Conservation (phyloP, 2,329 filamentous ascomycete species). For the Clarireedia monteithiana region DNA sequence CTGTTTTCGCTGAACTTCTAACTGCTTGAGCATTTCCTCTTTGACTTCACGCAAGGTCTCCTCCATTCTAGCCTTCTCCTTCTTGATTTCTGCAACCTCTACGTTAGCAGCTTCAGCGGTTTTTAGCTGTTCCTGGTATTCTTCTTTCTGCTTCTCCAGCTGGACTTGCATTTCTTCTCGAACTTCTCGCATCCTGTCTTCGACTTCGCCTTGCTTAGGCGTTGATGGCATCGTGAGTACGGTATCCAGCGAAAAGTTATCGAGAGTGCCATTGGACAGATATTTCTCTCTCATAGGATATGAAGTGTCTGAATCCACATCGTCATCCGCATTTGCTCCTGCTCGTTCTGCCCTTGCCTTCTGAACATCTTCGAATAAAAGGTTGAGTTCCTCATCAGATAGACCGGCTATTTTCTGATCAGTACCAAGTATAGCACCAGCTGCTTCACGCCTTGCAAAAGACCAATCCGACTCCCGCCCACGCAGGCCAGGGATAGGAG, state of each 20-base stretch:
- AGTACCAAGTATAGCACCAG: slow-evolving; percentile 77
- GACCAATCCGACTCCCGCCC: slow-evolving; percentile 90
- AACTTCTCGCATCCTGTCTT: slow-evolving; percentile 65
- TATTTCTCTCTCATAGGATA: slow-evolving; percentile 91
- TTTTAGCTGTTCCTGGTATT: slow-evolving; percentile 71
- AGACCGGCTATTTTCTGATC: slow-evolving; percentile 88
- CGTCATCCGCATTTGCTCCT: slow-evolving; percentile 73
- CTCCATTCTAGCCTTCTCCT: slow-evolving; percentile 81
- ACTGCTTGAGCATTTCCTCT: slow-evolving; percentile 79
- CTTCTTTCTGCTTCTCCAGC: slow-evolving; percentile 76
- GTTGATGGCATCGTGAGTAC: slow-evolving; percentile 91
- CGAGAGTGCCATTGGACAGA: slow-evolving; percentile 85
- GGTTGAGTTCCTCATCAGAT: slow-evolving; percentile 89
- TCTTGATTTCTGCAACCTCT: slow-evolving; percentile 75
- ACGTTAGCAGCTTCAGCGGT: slow-evolving; percentile 65
- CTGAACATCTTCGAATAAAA: slow-evolving; percentile 89
- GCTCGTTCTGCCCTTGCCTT: slow-evolving; percentile 72
- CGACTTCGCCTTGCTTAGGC: slow-evolving; percentile 68
- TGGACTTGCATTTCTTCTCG: slow-evolving; percentile 79
- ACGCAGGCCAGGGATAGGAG: slow-evolving; percentile 58
- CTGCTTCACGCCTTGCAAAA: slow-evolving; percentile 87
- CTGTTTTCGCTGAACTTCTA: slow-evolving; percentile 73
- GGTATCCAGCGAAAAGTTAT: slow-evolving; percentile 94
- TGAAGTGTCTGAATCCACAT: slow-evolving; percentile 81
- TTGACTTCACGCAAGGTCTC: slow-evolving; percentile 70